Percentiles rank a stretch among this genome's conserved stretches.
Evolutionary conservation across 2,329 filamentous ascomycete genomes (phyloP).

Genomic region (Didymella sp.): DNA sequence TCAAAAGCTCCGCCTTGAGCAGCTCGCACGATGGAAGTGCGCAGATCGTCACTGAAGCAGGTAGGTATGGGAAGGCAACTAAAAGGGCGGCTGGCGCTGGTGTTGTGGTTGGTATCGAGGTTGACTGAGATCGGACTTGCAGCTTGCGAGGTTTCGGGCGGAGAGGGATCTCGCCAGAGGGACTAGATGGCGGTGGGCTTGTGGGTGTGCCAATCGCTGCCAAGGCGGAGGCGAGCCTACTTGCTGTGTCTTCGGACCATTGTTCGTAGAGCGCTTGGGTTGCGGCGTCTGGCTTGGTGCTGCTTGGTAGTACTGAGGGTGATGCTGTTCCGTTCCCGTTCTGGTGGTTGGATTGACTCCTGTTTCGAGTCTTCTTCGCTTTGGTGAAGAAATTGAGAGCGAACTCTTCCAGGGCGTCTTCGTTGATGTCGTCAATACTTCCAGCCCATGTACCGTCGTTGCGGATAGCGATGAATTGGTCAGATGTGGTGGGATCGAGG

Average conservation of each 20-base stretch:
- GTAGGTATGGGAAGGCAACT: slow-evolving; percentile 41
- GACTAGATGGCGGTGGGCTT: neutral
- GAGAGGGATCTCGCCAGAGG: neutral
- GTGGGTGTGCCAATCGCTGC: slow-evolving; percentile 26
- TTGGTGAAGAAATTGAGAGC: slow-evolving; percentile 41
- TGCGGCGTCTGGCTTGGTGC: slow-evolving; percentile 27
- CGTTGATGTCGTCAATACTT: slow-evolving; percentile 44
- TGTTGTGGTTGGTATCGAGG: slow-evolving; percentile 32
- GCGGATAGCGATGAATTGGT: slow-evolving; percentile 47
- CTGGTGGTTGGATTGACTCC: neutral
- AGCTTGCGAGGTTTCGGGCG: slow-evolving; percentile 32
- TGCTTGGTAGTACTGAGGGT: neutral
- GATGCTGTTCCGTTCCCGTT: slow-evolving; percentile 1
- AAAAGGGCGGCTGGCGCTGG: slow-evolving; percentile 36
- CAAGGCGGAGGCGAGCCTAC: slow-evolving; percentile 37
- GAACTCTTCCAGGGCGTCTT: slow-evolving; percentile 43
- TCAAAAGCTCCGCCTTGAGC: slow-evolving; percentile 31
- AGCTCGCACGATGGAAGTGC: slow-evolving; percentile 29
- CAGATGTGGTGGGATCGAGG: slow-evolving; percentile 37
- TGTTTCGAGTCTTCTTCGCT: slow-evolving; percentile 11
- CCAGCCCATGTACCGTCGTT: slow-evolving; percentile 47
- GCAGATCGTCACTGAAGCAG: slow-evolving; percentile 33
- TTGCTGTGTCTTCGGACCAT: slow-evolving; percentile 40
- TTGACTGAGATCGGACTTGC: slow-evolving; percentile 44
- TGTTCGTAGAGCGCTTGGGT: slow-evolving; percentile 38